phyloP scores from a whole-genome alignment of 2,329 filamentous ascomycete genomes.

The Neofusicoccum sp. region DNA sequence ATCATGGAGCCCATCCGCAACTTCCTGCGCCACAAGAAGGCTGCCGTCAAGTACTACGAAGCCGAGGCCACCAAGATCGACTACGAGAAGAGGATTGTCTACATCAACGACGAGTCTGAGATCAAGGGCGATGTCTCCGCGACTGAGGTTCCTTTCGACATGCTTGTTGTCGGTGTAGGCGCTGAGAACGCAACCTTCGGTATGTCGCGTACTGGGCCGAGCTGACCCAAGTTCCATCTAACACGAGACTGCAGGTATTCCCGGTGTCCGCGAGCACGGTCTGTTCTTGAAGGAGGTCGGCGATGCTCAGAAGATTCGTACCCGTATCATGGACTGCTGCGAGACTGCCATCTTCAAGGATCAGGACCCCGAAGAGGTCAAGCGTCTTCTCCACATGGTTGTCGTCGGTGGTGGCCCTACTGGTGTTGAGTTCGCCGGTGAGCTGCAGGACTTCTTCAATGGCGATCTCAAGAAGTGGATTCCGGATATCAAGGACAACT shows the following conservation, averaged over 20 bases:
- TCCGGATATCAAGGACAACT: constrained; percentile 90
- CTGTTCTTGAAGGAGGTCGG: constrained; percentile 99
- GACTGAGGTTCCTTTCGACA: constrained; percentile 94
- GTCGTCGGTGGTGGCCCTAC: constrained; percentile 84
- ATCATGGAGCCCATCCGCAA: constrained; percentile 99
- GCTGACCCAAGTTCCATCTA: constrained; percentile 1
- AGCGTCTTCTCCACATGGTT: constrained; percentile 97
- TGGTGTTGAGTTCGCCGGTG: constrained; percentile 96
- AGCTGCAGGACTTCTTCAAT: constrained; percentile 98
- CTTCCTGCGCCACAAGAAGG: constrained; percentile 93
- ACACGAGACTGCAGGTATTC: constrained; percentile 62
- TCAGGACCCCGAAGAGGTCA: constrained; percentile 82
- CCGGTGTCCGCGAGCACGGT: constrained; percentile 90
- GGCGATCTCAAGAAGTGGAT: constrained; percentile 98
- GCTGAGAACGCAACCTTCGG: constrained; percentile 99
- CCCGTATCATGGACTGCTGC: constrained; percentile 99
- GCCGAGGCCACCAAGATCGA: constrained; percentile 96
- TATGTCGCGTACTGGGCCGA: constrained; percentile 36
- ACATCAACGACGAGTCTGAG: constrained; percentile 89
- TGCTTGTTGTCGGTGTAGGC: constrained; percentile 95
- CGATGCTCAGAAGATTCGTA: constrained; percentile 94
- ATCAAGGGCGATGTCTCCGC: constrained; percentile 80
- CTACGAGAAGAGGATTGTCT: constrained; percentile 83
- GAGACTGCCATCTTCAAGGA: constrained; percentile 99
- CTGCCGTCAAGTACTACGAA: constrained; percentile 94